These are phyloP conservation scores for Penicillium verrucosum DNA, from an alignment of 2,329 filamentous ascomycete genomes.

Conservation along the genomic window DNA sequence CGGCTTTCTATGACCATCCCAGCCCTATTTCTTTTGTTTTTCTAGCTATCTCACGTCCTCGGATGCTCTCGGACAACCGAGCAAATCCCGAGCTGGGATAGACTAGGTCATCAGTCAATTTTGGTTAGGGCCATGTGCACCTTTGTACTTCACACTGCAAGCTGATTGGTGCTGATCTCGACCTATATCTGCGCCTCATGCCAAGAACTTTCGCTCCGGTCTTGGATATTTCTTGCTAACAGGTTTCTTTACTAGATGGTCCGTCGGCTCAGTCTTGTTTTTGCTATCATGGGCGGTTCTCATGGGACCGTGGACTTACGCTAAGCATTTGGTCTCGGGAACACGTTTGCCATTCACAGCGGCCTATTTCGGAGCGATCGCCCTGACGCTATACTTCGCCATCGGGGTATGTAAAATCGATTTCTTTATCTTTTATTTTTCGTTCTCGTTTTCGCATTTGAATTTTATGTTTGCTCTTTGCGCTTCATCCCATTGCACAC, in stretches of 20 bases:
- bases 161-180: conserved; percentile 14
- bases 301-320: conserved; percentile 84
- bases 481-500: neutral
- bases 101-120: conserved; percentile 23
- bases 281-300: conserved; percentile 88
- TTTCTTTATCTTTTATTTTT: conserved; percentile 9
- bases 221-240: conserved; percentile 23
- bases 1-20: conserved; percentile 7
- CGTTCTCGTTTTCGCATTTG: neutral
- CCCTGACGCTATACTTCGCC: conserved; percentile 84
- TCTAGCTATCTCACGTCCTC: conserved; percentile 1
- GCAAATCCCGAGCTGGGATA: conserved; percentile 18
- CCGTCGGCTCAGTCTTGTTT: conserved; percentile 86
- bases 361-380: conserved; percentile 91
- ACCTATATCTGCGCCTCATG: conserved; percentile 22
- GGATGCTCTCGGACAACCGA: conserved; percentile 1
- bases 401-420: conserved; percentile 69
- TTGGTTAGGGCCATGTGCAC: conserved; percentile 24
- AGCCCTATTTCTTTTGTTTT: conserved; percentile 20
- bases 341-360: conserved; percentile 87
- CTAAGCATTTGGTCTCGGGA: conserved; percentile 78
- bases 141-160: neutral
- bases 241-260: conserved; percentile 66
- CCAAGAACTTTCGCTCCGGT: conserved; percentile 12
- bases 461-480: neutral